Conservation (phyloP, 495 filamentous ascomycete species). For the Coniosporium apollinis region DNA sequence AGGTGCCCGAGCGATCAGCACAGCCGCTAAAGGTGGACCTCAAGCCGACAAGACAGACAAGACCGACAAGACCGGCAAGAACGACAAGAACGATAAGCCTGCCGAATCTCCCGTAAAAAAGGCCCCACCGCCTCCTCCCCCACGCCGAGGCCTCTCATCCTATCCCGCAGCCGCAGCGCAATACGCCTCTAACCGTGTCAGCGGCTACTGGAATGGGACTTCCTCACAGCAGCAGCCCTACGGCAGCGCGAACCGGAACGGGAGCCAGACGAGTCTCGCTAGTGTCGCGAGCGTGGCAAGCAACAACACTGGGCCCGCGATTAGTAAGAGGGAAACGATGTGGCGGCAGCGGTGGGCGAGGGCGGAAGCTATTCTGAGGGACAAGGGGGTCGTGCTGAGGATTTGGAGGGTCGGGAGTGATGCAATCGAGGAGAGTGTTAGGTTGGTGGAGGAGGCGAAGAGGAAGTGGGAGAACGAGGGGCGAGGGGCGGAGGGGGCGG, state of each 20-base stretch:
- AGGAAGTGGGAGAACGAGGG: slow-evolving; percentile 18
- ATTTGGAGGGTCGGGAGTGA: slow-evolving; percentile 81
- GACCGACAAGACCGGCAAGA: no score
- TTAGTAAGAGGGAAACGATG: slow-evolving; percentile 66
- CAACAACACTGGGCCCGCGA: slow-evolving; percentile 6
- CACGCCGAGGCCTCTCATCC: slow-evolving; percentile 18
- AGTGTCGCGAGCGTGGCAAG: no score
- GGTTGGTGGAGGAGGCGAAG: slow-evolving; percentile 31
- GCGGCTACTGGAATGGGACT: slow-evolving; percentile 2
- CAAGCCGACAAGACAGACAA: no score
- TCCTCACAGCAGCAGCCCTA: background rate
- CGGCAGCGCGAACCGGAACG: no score
- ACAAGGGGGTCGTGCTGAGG: slow-evolving; percentile 53
- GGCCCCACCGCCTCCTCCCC: slow-evolving; percentile 24
- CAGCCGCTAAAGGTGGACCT: no score
- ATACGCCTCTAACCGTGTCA: slow-evolving; percentile 23
- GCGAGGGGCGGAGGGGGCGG: no score
- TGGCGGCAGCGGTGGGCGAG: slow-evolving; percentile 67
- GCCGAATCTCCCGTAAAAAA: slow-evolving; percentile 6
- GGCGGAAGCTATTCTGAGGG: slow-evolving; percentile 52
- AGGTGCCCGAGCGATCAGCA: no score
- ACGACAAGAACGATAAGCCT: no score
- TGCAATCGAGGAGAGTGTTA: slow-evolving; percentile 40
- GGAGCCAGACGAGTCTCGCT: no score
- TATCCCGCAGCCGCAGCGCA: slow-evolving; percentile 29